Evolutionary conservation across 768 basidiomycete genomes (phyloP).

Genomic region (Boletus tomentosulus): DNA sequence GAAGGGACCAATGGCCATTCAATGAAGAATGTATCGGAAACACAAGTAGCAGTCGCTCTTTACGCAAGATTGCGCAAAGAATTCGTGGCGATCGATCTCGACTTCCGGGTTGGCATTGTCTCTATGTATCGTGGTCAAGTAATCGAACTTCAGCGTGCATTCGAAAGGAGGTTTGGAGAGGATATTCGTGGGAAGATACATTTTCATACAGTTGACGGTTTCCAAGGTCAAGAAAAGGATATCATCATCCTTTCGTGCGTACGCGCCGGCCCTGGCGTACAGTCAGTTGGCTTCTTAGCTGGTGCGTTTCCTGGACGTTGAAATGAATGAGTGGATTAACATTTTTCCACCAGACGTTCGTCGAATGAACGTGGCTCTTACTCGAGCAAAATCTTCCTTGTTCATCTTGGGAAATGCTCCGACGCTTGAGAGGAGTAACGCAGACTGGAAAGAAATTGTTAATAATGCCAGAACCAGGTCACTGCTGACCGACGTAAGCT

Average conservation of each 20-base stretch:
- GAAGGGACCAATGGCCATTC: constrained; percentile 54
- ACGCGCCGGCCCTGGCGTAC: constrained; percentile 81
- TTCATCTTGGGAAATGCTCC: constrained; percentile 90
- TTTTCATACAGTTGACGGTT: constrained; percentile 98
- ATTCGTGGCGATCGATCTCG: constrained; percentile 52
- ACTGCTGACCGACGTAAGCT: constrained; percentile 57
- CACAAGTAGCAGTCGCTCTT: constrained; percentile 68
- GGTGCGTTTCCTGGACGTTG: constrained; percentile 39
- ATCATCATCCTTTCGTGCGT: constrained; percentile 98
- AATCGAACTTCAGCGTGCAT: constrained; percentile 62
- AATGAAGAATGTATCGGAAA: constrained; percentile 72
- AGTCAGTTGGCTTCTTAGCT: constrained; percentile 82
- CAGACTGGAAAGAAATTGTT: constrained; percentile 75
- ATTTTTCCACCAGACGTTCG: constrained; percentile 50
- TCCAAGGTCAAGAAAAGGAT: constrained; percentile 98
- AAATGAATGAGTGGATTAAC: not conserved
- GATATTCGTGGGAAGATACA: constrained; percentile 70
- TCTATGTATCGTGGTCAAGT: constrained; percentile 96
- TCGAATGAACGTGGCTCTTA: constrained; percentile 98
- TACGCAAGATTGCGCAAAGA: constrained; percentile 68
- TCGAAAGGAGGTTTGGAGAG: constrained; percentile 66
- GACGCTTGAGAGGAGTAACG: constrained; percentile 83
- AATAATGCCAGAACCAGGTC: constrained; percentile 66
- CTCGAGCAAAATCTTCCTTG: constrained; percentile 91
- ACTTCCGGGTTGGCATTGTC: constrained; percentile 65